phyloP scores from a whole-genome alignment of 2,329 filamentous ascomycete species.

The Paecilomyces fulvus region DNA sequence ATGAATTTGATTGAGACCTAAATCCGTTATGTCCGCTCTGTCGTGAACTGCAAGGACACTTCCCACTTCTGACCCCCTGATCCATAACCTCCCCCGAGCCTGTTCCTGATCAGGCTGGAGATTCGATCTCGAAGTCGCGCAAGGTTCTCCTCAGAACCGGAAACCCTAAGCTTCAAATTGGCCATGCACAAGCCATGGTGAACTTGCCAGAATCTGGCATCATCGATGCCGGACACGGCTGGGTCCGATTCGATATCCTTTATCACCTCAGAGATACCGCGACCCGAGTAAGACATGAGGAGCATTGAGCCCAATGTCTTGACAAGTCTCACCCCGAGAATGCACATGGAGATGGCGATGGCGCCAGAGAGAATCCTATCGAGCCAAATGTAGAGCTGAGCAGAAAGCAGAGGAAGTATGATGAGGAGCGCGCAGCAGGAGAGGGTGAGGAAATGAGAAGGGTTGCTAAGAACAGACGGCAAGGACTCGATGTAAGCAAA shows the following conservation, averaged over 20 bases:
- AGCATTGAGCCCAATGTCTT: slow-evolving; percentile 87
- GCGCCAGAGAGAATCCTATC: slow-evolving; percentile 73
- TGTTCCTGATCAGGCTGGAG: slow-evolving; percentile 69
- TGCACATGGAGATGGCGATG: slow-evolving; percentile 82
- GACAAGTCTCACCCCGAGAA: slow-evolving; percentile 73
- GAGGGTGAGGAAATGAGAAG: slow-evolving; percentile 87
- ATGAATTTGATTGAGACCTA: neutral
- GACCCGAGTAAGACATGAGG: slow-evolving; percentile 72
- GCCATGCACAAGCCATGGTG: slow-evolving; percentile 97
- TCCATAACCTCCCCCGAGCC: slow-evolving; percentile 81
- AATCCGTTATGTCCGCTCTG: slow-evolving; percentile 37
- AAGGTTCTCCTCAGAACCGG: slow-evolving; percentile 63
- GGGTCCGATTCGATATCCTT: slow-evolving; percentile 77
- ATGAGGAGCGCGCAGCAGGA: slow-evolving; percentile 76
- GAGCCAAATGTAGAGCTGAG: slow-evolving; percentile 73
- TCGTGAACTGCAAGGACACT: slow-evolving; percentile 72
- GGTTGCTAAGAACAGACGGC: slow-evolving; percentile 83
- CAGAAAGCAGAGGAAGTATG: slow-evolving; percentile 69
- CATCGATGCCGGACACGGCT: slow-evolving; percentile 67
- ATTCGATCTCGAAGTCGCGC: slow-evolving; percentile 68
- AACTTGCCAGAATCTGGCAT: slow-evolving; percentile 96
- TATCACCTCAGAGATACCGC: slow-evolving; percentile 63
- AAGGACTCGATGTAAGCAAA: slow-evolving; percentile 74
- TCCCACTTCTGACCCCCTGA: slow-evolving; percentile 78
- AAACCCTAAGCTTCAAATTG: slow-evolving; percentile 72